Evolutionary conservation across 257 asterid species (phyloP).

Genomic region (Orobanche coerulescens): DNA sequence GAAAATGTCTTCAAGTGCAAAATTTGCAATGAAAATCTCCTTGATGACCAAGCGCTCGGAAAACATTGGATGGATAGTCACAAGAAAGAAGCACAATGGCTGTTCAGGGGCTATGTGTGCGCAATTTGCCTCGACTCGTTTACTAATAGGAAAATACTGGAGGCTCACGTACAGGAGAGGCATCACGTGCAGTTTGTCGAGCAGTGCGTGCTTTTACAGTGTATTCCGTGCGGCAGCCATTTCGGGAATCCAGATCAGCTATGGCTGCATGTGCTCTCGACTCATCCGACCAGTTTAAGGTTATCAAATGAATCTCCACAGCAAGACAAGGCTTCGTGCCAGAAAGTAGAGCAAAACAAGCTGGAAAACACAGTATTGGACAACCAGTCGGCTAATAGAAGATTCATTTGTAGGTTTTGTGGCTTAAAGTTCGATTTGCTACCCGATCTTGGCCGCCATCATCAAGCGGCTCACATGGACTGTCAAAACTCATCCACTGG

Average conservation of each 20-base stretch:
- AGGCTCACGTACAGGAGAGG: slow-evolving; percentile 89
- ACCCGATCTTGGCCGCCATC: slow-evolving; percentile 99
- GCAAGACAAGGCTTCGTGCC: slow-evolving; percentile 27
- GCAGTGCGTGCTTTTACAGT: slow-evolving; percentile 93
- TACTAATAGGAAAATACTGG: slow-evolving; percentile 83
- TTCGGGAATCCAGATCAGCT: slow-evolving; percentile 78
- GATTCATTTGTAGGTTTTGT: slow-evolving; percentile 79
- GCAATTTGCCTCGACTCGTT: slow-evolving; percentile 94
- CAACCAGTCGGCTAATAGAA: slow-evolving; percentile 43
- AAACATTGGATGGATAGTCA: slow-evolving; percentile 75
- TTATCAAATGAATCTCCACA: slow-evolving; percentile 37
- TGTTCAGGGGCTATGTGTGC: slow-evolving; percentile 94
- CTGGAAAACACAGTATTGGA: slow-evolving; percentile 34
- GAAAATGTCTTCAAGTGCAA: slow-evolving; percentile 68
- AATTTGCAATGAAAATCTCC: slow-evolving; percentile 53
- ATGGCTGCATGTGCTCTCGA: slow-evolving; percentile 79
- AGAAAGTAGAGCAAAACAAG: slow-evolving; percentile 31
- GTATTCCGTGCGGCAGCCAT: slow-evolving; percentile 82
- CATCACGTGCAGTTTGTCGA: slow-evolving; percentile 86
- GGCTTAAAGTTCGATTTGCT: slow-evolving; percentile 93
- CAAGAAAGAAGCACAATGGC: slow-evolving; percentile 94
- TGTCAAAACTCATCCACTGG: slow-evolving; percentile 42
- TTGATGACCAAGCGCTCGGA: slow-evolving; percentile 68
- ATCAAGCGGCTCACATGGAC: slow-evolving; percentile 98
- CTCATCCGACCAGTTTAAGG: slow-evolving; percentile 55